A percentile compares a stretch with the other conserved stretches of the same genome.
phyloP scores from a whole-genome alignment of 2,329 filamentous ascomycete species.

The Pseudogymnoascus sp. region DNA sequence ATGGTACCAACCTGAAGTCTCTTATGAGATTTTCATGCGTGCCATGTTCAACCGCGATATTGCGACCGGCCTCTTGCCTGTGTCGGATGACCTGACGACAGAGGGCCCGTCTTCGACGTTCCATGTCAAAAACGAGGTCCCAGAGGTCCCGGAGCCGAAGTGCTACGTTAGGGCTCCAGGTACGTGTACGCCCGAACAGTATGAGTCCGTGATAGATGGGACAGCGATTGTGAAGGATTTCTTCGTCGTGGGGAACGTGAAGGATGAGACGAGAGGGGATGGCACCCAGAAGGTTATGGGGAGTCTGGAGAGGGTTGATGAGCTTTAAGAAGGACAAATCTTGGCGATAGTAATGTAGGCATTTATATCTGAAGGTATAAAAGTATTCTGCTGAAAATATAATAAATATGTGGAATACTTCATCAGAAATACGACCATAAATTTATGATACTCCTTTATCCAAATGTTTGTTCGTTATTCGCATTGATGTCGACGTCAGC shows the following conservation, averaged over 20 bases:
- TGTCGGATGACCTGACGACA: slow-evolving; percentile 35
- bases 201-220: slow-evolving; percentile 36
- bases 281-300: neutral
- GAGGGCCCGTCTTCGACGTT: slow-evolving; percentile 35
- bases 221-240: slow-evolving; percentile 42
- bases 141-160: slow-evolving; percentile 34
- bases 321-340: neutral
- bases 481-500: neutral
- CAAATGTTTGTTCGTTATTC: neutral
- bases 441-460: neutral
- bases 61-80: slow-evolving; percentile 40
- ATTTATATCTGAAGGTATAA: neutral
- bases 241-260: slow-evolving; percentile 32
- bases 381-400: neutral
- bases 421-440: neutral
- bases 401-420: neutral
- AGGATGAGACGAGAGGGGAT: slow-evolving; percentile 11
- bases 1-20: slow-evolving; percentile 45
- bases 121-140: slow-evolving; percentile 38
- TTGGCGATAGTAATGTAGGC: neutral
- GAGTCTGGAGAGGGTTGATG: neutral
- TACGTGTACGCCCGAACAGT: slow-evolving; percentile 42
- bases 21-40: slow-evolving; percentile 46
- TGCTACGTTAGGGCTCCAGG: slow-evolving; percentile 39
- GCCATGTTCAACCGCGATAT: slow-evolving; percentile 43